These are phyloP conservation scores for Collybiopsis confluens DNA, from an alignment of 768 basidiomycete species.

Conservation along the genomic window DNA sequence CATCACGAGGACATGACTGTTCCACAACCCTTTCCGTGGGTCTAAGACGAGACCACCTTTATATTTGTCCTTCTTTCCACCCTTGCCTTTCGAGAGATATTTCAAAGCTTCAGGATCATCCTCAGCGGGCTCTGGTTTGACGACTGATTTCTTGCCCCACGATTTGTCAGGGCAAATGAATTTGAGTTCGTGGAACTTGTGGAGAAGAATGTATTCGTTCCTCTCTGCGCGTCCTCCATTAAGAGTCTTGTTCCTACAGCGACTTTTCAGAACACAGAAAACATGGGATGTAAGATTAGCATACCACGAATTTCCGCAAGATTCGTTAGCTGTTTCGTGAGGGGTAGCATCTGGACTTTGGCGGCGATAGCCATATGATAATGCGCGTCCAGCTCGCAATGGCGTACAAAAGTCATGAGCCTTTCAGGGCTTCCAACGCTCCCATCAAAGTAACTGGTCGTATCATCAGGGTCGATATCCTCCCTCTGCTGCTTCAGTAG, in stretches of 20 bases:
- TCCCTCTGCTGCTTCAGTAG: conserved; percentile 83
- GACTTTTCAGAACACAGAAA: background rate
- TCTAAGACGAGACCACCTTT: conserved; percentile 98
- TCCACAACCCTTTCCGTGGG: conserved; percentile 94
- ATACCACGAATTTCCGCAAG: conserved; percentile 97
- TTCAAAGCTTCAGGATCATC: conserved; percentile 45
- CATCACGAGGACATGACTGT: conserved; percentile 97
- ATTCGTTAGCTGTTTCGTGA: conserved; percentile 92
- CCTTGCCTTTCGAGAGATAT: conserved; percentile 51
- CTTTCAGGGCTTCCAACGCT: conserved; percentile 70
- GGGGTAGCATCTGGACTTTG: conserved; percentile 89
- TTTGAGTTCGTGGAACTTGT: conserved; percentile 95
- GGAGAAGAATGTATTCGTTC: conserved; percentile 97
- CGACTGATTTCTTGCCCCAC: conserved; percentile 69
- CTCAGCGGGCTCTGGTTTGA: conserved; percentile 45
- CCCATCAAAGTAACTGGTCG: conserved; percentile 84
- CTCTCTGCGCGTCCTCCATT: conserved; percentile 98
- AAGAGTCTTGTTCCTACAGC: conserved; percentile 86
- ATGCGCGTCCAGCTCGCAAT: conserved; percentile 94
- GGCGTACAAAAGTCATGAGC: conserved; percentile 83
- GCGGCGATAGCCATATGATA: conserved; percentile 95
- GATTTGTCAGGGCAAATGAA: conserved; percentile 96
- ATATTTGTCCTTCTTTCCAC: conserved; percentile 82
- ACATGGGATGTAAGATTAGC: conserved; percentile 13
- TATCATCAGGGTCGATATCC: conserved; percentile 96